phyloP scores from a whole-genome alignment of 192 early-diverging fungal genomes.

The Coemansia biformis region DNA sequence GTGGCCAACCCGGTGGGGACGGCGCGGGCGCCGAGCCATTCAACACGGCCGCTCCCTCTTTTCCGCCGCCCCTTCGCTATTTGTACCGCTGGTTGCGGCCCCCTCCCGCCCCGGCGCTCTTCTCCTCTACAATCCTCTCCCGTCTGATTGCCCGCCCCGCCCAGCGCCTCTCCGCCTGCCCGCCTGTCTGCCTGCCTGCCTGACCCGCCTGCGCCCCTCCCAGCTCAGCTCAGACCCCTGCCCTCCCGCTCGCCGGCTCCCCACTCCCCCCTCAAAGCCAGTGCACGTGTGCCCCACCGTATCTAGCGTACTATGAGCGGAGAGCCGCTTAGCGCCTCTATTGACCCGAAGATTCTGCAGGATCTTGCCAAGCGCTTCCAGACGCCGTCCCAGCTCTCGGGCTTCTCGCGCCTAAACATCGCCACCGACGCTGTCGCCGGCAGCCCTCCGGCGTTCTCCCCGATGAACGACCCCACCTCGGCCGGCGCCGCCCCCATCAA shows the following conservation, averaged over 20 bases:
- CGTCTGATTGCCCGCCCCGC: too few species aligned
- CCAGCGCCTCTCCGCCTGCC: background rate
- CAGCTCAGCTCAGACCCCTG: background rate
- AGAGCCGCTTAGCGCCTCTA: slow-evolving; percentile 37
- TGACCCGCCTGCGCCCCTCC: background rate
- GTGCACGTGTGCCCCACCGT: too few species aligned
- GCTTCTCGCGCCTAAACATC: slow-evolving; percentile 45
- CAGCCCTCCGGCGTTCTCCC: slow-evolving; percentile 12
- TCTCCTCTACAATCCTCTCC: slow-evolving; percentile 4
- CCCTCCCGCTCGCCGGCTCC: too few species aligned
- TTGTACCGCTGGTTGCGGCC: slow-evolving; percentile 10
- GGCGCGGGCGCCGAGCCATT: slow-evolving; percentile 1
- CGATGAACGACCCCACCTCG: slow-evolving; percentile 34
- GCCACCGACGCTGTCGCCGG: slow-evolving; percentile 17
- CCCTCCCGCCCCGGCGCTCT: slow-evolving; percentile 2
- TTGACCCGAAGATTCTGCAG: slow-evolving; percentile 49
- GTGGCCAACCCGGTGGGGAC: background rate
- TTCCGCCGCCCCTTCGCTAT: slow-evolving; percentile 1
- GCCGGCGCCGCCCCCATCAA: slow-evolving; percentile 42
- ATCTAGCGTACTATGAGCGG: slow-evolving; percentile 44
- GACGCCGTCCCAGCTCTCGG: slow-evolving; percentile 33
- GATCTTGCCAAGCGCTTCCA: slow-evolving; percentile 43
- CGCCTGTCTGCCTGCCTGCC: background rate
- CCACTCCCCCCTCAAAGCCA: too few species aligned
- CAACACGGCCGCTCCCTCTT: background rate